Base-by-base conservation (phyloP, 768 basidiomycete species). In the Xerocomellus chrysenteron region DNA sequence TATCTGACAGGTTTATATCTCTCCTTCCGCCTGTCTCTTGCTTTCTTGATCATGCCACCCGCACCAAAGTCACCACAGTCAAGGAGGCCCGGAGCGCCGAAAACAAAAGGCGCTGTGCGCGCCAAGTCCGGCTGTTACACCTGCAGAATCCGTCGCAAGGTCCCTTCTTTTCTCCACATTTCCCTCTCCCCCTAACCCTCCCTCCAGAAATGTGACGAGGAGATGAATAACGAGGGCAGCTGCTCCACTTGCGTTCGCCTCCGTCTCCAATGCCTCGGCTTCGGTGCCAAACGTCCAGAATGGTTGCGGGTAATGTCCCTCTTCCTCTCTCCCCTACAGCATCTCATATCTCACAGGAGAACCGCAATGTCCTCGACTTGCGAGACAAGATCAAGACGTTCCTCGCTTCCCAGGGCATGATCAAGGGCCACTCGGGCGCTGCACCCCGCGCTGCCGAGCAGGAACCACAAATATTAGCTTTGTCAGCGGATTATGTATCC, bases 61-160 rank as follows among this genome's bases (percentile, higher is more conserved):
- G 65, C 71, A 3, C 74, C 79, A 35, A 81, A 79, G 68, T 72
- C 75, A 19, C 69, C 70, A 0, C 79, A 50, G 67, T 71, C 36
- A 37, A 74, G 55, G 76, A 74, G 76, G 61, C 59, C 74, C 70
- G 82, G 82, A 65, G 76, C 81, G 69, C 80, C 85, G 59, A 91
- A 91, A 71, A 79, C 83, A 59, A 92, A 91, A 79, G 90, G 87
- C 69, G 86, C 88, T 53, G 82, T 87, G 30, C 86, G 90, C 68
- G 90, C 90, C 53, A 92, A 92, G 81, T 88, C 88, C 51, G 90
- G 91, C 61, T 93, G 91, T 71, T 92, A 91, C 75, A 92, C 90
- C 54, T 92, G 90, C 76, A 82, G 90, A 66, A 90, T 92, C 40
- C 83, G 91, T 62, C 80, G 90, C 65, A 92, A 92, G 88, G 90